Percentiles rank a stretch among this genome's conserved stretches.
Evolutionary conservation across 495 filamentous ascomycete species (phyloP).

Genomic region (Monascus purpureus): DNA sequence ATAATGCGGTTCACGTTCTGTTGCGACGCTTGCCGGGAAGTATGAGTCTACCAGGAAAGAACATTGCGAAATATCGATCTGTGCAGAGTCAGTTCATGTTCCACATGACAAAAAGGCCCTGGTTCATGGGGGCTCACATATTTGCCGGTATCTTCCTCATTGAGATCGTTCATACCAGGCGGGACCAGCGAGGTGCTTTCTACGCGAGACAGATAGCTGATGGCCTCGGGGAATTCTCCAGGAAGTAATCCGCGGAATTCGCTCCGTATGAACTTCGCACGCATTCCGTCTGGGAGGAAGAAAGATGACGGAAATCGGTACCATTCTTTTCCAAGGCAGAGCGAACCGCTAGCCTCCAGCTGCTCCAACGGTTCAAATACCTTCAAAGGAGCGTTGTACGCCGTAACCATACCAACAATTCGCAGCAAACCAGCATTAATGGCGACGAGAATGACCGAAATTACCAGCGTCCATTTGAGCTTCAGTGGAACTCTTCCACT

Average conservation of each 20-base stretch:
- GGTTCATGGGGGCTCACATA: slow-evolving; percentile 42
- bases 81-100: background rate
- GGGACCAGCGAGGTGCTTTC: slow-evolving; percentile 70
- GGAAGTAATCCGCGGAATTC: slow-evolving; percentile 84
- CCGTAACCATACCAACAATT: slow-evolving; percentile 65
- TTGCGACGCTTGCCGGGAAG: slow-evolving; percentile 42
- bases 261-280: slow-evolving; percentile 76
- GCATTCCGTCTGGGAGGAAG: slow-evolving; percentile 65
- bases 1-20: slow-evolving; percentile 61
- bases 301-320: slow-evolving; percentile 94
- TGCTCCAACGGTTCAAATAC: slow-evolving; percentile 49
- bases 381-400: slow-evolving; percentile 72
- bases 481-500: slow-evolving; percentile 54
- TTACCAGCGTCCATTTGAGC: slow-evolving; percentile 50
- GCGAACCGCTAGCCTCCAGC: slow-evolving; percentile 41
- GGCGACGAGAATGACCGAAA: slow-evolving; percentile 38
- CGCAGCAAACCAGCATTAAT: slow-evolving; percentile 54
- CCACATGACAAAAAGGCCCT: slow-evolving; percentile 1
- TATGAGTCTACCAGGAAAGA: slow-evolving; percentile 80
- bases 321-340: slow-evolving; percentile 97
- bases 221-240: slow-evolving; percentile 71
- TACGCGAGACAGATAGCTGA: slow-evolving; percentile 44
- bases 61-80: slow-evolving; percentile 60
- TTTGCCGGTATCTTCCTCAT: slow-evolving; percentile 76
- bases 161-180: slow-evolving; percentile 82